phyloP scores from a whole-genome alignment of 2,329 filamentous ascomycete genomes.

The Botrytis fragariae region DNA sequence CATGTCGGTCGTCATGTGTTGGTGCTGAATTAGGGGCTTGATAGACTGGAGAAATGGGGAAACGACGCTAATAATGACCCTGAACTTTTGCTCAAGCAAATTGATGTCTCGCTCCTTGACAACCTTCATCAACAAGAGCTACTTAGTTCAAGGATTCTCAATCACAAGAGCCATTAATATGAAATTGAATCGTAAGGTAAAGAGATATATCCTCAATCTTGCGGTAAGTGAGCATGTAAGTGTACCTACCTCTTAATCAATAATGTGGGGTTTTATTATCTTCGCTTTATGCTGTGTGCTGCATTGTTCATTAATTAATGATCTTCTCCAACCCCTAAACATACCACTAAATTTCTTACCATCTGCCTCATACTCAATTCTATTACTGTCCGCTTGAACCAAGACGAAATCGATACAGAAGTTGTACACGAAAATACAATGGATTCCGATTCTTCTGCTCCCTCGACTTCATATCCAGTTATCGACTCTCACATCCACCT shows the following conservation, averaged over 20 bases:
- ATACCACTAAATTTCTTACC: background rate
- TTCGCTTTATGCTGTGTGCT: background rate
- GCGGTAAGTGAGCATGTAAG: background rate
- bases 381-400: background rate
- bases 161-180: background rate
- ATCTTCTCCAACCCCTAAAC: background rate
- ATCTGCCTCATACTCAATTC: background rate
- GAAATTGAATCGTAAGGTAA: background rate
- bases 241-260: background rate
- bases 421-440: background rate
- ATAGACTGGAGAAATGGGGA: background rate
- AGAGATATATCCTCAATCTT: background rate
- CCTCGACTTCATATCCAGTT: conserved; percentile 48
- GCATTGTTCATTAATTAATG: background rate
- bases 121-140: background rate
- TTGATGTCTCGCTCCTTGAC: background rate
- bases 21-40: background rate
- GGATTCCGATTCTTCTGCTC: conserved; percentile 30
- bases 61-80: background rate
- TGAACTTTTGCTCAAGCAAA: background rate
- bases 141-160: background rate
- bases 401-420: background rate
- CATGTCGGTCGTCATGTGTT: background rate
- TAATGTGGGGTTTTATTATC: background rate
- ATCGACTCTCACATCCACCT: conserved; percentile 93